Evolutionary conservation across 176 grass and related monocot genomes (phyloP), one percentile per base, ranked within the genome.

Genomic region (Bolboschoenus planiculmis): DNA sequence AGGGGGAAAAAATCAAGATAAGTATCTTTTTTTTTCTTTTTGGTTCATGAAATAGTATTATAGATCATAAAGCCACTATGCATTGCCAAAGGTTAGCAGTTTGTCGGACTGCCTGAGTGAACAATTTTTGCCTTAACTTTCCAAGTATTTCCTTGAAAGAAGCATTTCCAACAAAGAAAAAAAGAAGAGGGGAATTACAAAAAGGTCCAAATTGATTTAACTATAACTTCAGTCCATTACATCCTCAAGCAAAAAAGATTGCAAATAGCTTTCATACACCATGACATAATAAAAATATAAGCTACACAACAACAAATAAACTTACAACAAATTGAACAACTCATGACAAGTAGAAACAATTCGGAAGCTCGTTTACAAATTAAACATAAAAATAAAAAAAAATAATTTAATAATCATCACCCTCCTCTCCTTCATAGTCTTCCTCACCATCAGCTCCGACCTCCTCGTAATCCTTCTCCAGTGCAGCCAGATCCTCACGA

Each of bases 381-480:
- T 44, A 29, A 62, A 81, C 56, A 65, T 61, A 59, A 80, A 57
- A 57, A 11, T 56, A 37, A 42, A 56, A 57, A 37, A 46, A 2
- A 60, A 82, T 44, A 58, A 81, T 43, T 81, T 62, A 82, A 64
- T 82, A 82, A 65, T 82, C 79, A 18, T 82, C 79, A 10, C 79
- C 79, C 7, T 82, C 79, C 2, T 82, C 79, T 23, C 79, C 79
- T n/a, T 82, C 53, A 34, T 65, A 60, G 23, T 82, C 79, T 2
- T 82, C 79, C 35, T 65, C 79, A 10, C 79, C 79, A 36, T 82
- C 79, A 10, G 79, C 79, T 7, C 79, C 79, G 1, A 82, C 79
- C 57, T 82, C 79, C 79, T 82, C 79, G 11, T 82, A 82, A 64
- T 82, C 79, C 79, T 82, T 82, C 57, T 82, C 79, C 35, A 82